Conservation (phyloP, 306 rosid species). For the Ormosia semicastrata region DNA sequence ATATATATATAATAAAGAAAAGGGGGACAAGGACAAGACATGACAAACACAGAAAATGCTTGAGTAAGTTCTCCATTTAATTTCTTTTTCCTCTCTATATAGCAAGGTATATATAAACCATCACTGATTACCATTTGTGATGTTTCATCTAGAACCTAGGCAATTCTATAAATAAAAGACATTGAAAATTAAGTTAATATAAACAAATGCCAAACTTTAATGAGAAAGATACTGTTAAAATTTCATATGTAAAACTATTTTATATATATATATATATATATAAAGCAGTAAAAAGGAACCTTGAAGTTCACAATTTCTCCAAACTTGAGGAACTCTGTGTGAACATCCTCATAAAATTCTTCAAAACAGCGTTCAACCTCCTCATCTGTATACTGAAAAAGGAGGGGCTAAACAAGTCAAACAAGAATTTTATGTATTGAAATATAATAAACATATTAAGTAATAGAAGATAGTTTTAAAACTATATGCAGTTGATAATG, state of each 20-base stretch:
- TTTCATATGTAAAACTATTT: background rate
- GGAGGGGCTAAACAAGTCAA: slow-evolving; percentile 29
- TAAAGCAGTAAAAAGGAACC: slow-evolving; percentile 54
- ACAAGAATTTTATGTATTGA: slow-evolving; percentile 23
- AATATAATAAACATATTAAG: slow-evolving; percentile 30
- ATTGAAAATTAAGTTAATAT: background rate
- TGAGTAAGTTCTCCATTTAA: background rate
- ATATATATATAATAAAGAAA: background rate
- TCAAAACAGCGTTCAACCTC: slow-evolving; percentile 78
- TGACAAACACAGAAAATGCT: background rate
- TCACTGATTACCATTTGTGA: background rate
- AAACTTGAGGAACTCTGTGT: slow-evolving; percentile 90
- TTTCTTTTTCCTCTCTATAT: background rate
- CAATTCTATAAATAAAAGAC: background rate
- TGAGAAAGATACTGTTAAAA: slow-evolving; percentile 6
- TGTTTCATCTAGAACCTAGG: background rate
- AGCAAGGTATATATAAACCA: background rate
- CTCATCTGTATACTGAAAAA: slow-evolving; percentile 84
- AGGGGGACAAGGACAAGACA: background rate
- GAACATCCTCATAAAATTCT: slow-evolving; percentile 97
- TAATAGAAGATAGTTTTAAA: background rate
- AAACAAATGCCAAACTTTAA: background rate
- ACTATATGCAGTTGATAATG: background rate
- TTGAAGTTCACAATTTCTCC: slow-evolving; percentile 96
- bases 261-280: background rate